These are phyloP conservation scores for Mycena venus DNA, from an alignment of 768 basidiomycete species.

Conservation along the genomic window DNA sequence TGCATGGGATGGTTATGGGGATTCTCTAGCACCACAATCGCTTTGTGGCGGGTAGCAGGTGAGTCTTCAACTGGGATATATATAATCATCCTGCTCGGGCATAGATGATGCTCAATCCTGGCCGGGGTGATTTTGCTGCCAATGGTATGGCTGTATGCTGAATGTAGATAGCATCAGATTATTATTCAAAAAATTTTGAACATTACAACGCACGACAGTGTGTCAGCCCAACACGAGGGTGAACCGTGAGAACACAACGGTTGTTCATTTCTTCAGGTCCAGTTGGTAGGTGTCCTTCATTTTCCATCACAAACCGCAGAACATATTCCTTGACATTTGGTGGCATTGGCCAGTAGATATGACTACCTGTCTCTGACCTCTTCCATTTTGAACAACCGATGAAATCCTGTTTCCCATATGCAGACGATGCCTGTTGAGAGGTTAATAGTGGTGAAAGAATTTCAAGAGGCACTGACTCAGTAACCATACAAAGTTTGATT, in stretches of 20 bases:
- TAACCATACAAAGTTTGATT: no score
- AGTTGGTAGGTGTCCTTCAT: background rate
- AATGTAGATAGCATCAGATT: background rate
- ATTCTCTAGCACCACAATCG: background rate
- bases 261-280: background rate
- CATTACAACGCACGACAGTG: constrained; percentile 1
- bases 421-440: background rate
- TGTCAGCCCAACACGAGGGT: background rate
- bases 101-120: background rate
- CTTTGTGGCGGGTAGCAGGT: background rate
- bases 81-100: background rate
- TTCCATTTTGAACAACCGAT: constrained; percentile 19
- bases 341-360: constrained; percentile 7
- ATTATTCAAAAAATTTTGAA: background rate
- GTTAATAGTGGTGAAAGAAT: background rate
- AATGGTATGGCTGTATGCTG: constrained; percentile 11
- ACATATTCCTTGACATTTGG: constrained; percentile 11
- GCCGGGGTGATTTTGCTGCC: background rate
- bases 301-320: constrained; percentile 12
- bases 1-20: constrained; percentile 21
- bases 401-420: constrained; percentile 5
- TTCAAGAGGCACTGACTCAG: background rate
- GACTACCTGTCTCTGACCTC: background rate
- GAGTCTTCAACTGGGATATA: background rate
- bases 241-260: constrained; percentile 8